A percentile compares a stretch with the other conserved stretches of the same genome.
phyloP scores from a whole-genome alignment of 768 basidiomycete genomes.

The Kwoniella shandongensis region DNA sequence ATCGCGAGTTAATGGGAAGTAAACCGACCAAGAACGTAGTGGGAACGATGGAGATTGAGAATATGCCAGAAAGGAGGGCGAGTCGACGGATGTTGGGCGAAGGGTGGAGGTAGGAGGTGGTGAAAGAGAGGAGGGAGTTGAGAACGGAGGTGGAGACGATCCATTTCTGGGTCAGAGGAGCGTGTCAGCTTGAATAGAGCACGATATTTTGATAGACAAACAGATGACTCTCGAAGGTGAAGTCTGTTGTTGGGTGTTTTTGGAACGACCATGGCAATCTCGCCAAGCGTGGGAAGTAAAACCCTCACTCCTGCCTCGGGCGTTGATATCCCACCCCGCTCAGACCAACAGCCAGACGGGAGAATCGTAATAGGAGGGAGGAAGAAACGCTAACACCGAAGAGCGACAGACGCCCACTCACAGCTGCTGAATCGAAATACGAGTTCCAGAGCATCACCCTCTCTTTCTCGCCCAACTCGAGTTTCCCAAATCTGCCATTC shows the following conservation, averaged over 20 bases:
- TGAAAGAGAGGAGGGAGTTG: constrained; percentile 2
- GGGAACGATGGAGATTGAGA: constrained; percentile 2
- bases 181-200: no score
- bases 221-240: no score
- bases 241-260: no score
- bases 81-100: constrained; percentile 5
- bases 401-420: constrained; percentile 1
- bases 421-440: constrained; percentile 13
- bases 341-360: no score
- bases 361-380: no score
- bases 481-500: constrained; percentile 8
- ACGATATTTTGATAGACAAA: no score
- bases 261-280: no score
- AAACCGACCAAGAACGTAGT: constrained; percentile 4
- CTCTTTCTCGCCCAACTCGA: constrained; percentile 4
- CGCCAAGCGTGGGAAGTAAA: no score
- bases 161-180: constrained; percentile 1
- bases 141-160: constrained; percentile 1
- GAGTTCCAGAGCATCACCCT: constrained; percentile 8
- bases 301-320: no score
- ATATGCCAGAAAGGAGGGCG: constrained; percentile 1
- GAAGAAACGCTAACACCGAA: no score
- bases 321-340: no score
- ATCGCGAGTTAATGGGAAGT: constrained; percentile 7
- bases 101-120: constrained; percentile 11